Base-by-base conservation (phyloP, 352 stramenopile species). In the Phytophthora brassicae region DNA sequence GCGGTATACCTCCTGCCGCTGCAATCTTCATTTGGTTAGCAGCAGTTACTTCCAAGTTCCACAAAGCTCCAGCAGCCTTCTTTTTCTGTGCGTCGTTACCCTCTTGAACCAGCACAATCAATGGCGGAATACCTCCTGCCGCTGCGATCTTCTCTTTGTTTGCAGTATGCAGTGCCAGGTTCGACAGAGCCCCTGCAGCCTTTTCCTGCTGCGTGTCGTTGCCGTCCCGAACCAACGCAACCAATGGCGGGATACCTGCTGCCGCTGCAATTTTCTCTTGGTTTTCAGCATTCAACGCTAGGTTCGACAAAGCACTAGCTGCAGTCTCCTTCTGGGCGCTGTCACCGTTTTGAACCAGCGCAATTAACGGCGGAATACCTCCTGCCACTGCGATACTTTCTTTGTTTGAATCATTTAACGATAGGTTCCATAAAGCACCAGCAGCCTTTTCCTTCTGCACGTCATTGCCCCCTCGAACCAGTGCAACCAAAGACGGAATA, bases 351-450 rank as follows among this genome's bases (percentile, higher is more conserved):
- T 19, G 4, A 22, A 54, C 2, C n/a, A 53, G 4, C 4, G 29
- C 26, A 31, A 64, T 46, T 6, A 64, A 16, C 22, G 29, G 33
- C 4, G 26, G 39, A 42, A 64, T 59, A 13, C 52, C 49, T 16
- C 47, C 54, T 12, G 28, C 23, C n/a, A 22, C 6, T 13, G 29
- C 22, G 23, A 64, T 39, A 22, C 23, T 48, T n/a, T 19, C 2
- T n/a, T 48, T 17, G 23, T 47, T 57, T 4, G 16, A 16, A 28
- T 23, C 36, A 24, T 4, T n/a, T 6, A 0, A n/a, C 6, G 4
- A 50, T 38, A 38, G 42, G 16, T 19, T 19, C 6, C 14, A 35
- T 4, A 60, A n/a, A n/a, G 33, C 42, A 16, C 12, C 19, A n/a
- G 42, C 13, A 11, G 39, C 28, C 8, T 13, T 33, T 24, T 58